phyloP scores from a whole-genome alignment of 1,284 basidiomycete genomes.

The Ceratorhiza oryzae-sativae region DNA sequence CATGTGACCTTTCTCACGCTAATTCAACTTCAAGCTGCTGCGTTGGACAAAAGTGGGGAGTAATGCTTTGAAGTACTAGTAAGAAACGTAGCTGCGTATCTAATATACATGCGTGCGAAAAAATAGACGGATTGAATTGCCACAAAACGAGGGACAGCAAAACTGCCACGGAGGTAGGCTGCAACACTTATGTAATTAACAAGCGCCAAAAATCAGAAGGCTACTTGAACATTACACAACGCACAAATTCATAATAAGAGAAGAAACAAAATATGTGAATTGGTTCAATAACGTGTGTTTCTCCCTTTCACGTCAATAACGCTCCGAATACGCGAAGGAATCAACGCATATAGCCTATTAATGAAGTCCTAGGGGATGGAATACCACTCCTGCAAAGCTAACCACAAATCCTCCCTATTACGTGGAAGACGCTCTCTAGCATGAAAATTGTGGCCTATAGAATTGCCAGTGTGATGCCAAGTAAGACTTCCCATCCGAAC shows the following conservation, averaged over 20 bases:
- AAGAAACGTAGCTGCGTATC: too few species aligned
- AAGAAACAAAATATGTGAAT: background rate
- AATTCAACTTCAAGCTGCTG: too few species aligned
- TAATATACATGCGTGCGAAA: too few species aligned
- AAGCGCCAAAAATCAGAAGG: too few species aligned
- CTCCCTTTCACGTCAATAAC: background rate
- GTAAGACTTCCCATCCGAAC: background rate
- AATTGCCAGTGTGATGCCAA: background rate
- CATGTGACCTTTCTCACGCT: too few species aligned
- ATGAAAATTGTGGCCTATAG: constrained; percentile 39
- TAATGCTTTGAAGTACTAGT: too few species aligned
- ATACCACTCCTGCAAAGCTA: constrained; percentile 12
- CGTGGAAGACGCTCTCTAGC: constrained; percentile 43
- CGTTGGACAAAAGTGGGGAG: too few species aligned
- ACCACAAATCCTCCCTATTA: constrained; percentile 31
- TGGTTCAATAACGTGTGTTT: background rate
- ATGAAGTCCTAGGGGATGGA: background rate
- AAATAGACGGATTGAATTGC: too few species aligned
- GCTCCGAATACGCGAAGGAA: background rate
- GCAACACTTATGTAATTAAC: too few species aligned
- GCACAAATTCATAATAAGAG: background rate
- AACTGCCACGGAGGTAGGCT: too few species aligned
- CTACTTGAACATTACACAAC: background rate
- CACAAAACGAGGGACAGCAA: too few species aligned
- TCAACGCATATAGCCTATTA: background rate